Evolutionary conservation across 352 stramenopile genomes (phyloP).

Genomic region (Thalassiosira livingstoniorum): DNA sequence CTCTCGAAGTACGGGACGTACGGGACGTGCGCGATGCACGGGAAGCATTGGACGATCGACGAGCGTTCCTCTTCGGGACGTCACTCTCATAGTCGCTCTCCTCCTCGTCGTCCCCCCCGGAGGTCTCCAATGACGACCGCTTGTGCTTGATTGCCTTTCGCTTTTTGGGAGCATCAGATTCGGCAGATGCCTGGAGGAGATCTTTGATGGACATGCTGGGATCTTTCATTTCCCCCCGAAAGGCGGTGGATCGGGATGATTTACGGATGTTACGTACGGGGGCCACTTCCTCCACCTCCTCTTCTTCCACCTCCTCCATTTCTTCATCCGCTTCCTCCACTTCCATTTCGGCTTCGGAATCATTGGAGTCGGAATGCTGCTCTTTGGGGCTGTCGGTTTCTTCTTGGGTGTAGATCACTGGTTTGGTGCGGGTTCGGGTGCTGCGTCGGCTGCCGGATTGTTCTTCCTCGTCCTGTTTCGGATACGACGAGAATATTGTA

Average conservation of each 20-base stretch:
- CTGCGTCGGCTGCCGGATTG: neutral
- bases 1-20: too few relatives aligned
- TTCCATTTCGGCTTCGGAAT: constrained; percentile 16
- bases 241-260: constrained; percentile 48
- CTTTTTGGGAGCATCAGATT: neutral
- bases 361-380: constrained; percentile 24
- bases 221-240: constrained; percentile 63
- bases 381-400: constrained; percentile 18
- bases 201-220: constrained; percentile 56
- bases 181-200: constrained; percentile 50
- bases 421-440: constrained; percentile 26
- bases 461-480: constrained; percentile 6
- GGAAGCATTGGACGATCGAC: neutral
- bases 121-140: constrained; percentile 21
- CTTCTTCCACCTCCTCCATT: constrained; percentile 11
- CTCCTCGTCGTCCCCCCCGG: constrained; percentile 4
- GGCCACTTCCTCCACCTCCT: constrained; percentile 23
- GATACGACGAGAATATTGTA: neutral
- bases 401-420: constrained; percentile 30
- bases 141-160: neutral
- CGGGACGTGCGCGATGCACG: neutral
- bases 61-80: neutral
- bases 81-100: neutral
- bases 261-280: constrained; percentile 17
- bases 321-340: neutral